Conservation (phyloP, 2,329 filamentous ascomycete species). For the Chaetomiaceae sp. region DNA sequence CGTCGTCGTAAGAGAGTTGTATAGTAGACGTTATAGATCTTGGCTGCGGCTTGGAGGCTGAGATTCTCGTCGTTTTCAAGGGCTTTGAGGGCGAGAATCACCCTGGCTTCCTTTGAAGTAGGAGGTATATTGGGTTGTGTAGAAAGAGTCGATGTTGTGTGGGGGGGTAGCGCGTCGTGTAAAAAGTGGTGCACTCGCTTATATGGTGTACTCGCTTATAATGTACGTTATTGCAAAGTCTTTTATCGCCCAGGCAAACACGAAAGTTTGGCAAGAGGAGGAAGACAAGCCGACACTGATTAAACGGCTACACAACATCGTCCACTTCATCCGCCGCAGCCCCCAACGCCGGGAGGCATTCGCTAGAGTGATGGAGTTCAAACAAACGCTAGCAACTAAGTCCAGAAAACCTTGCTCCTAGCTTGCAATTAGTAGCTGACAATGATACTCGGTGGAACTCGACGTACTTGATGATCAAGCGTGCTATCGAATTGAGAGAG, state of each 20-base stretch:
- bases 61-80: too few relatives aligned
- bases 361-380: not conserved
- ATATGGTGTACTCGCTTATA: too few relatives aligned
- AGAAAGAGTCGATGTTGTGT: too few relatives aligned
- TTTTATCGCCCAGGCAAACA: not conserved
- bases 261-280: not conserved
- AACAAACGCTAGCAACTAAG: not conserved
- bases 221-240: not conserved
- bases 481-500: not conserved
- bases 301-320: not conserved
- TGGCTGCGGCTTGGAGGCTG: too few relatives aligned
- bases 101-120: too few relatives aligned
- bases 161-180: too few relatives aligned
- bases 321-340: not conserved
- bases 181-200: too few relatives aligned
- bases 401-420: not conserved
- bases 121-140: too few relatives aligned
- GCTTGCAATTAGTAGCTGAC: not conserved
- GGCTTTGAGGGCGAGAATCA: too few relatives aligned
- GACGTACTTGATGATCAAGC: not conserved
- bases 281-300: not conserved
- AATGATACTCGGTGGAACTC: constrained; percentile 1
- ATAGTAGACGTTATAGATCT: too few relatives aligned
- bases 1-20: too few relatives aligned
- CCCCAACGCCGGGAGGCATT: not conserved